phyloP scores from a whole-genome alignment of 176 grass and related monocot species.

The Musa itinerans region DNA sequence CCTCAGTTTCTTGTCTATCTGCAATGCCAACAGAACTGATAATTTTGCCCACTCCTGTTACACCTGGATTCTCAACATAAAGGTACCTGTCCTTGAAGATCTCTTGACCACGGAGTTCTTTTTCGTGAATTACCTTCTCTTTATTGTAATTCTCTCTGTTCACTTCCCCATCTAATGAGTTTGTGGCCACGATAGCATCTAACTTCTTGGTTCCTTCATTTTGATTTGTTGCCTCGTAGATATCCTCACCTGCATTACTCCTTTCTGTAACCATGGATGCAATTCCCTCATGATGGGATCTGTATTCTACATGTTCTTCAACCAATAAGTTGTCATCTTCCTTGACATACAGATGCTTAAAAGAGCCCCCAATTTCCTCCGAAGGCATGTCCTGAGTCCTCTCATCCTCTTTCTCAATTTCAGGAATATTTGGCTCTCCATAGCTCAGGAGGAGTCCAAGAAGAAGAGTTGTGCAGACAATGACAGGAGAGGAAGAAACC shows the following conservation, averaged over 20 bases:
- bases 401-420: constrained; percentile 20
- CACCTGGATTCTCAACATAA: constrained; percentile 9
- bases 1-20: neutral
- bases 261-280: neutral
- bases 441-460: constrained; percentile 47
- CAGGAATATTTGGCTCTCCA: constrained; percentile 29
- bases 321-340: constrained; percentile 18
- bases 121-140: constrained; percentile 10
- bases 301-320: neutral
- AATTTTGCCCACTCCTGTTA: constrained; percentile 5
- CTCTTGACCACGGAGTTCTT: constrained; percentile 2
- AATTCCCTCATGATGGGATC: constrained; percentile 8
- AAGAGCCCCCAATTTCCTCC: constrained; percentile 3
- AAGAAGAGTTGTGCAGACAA: constrained; percentile 46
- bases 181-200: neutral
- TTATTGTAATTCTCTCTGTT: neutral
- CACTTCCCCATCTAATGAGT: constrained; percentile 6
- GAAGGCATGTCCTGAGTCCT: neutral
- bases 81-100: constrained; percentile 14
- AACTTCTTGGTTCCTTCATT: neutral
- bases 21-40: constrained; percentile 12
- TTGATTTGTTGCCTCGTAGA: neutral
- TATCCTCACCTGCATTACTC: neutral
- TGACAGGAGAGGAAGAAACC: constrained; percentile 32
- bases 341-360: neutral